These are phyloP conservation scores for Erythrobasidium hasegawianum DNA, from an alignment of 1,284 basidiomycete species.

Conservation along the genomic window DNA sequence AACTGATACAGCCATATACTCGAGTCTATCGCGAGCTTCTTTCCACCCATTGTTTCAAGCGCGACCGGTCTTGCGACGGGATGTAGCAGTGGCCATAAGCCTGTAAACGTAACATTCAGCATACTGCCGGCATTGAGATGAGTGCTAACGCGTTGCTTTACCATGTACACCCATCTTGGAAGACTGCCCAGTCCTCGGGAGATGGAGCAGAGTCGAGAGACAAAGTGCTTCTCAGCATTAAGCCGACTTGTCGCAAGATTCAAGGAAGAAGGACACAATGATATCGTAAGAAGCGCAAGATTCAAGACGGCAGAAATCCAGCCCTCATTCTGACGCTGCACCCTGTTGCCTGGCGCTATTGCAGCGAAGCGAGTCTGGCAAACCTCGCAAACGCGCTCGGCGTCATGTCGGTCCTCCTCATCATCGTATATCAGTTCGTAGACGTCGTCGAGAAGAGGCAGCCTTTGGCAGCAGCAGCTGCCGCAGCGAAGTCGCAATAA, in stretches of 20 bases:
- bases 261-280: slow-evolving; percentile 12
- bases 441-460: slow-evolving; percentile 65
- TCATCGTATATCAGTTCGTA: slow-evolving; percentile 80
- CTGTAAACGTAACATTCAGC: no score
- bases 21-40: slow-evolving; percentile 90
- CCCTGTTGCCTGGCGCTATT: no score
- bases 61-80: slow-evolving; percentile 79
- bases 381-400: slow-evolving; percentile 77
- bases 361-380: slow-evolving; percentile 69
- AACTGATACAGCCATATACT: slow-evolving; percentile 99
- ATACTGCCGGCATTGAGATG: no score
- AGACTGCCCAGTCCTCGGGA: not conserved
- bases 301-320: no score
- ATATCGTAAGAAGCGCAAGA: slow-evolving; percentile 18
- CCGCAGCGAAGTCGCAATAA: slow-evolving; percentile 17
- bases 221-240: no score
- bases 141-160: not conserved
- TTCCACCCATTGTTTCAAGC: slow-evolving; percentile 85
- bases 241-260: not conserved
- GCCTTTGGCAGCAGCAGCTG: slow-evolving; percentile 11
- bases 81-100: slow-evolving; percentile 82
- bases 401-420: slow-evolving; percentile 72
- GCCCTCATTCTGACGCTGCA: no score
- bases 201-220: slow-evolving; percentile 1
- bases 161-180: slow-evolving; percentile 33